Base-by-base conservation (phyloP, 1,139 yeast genomes). In the Hemisphaericaspora xylanilytica region DNA sequence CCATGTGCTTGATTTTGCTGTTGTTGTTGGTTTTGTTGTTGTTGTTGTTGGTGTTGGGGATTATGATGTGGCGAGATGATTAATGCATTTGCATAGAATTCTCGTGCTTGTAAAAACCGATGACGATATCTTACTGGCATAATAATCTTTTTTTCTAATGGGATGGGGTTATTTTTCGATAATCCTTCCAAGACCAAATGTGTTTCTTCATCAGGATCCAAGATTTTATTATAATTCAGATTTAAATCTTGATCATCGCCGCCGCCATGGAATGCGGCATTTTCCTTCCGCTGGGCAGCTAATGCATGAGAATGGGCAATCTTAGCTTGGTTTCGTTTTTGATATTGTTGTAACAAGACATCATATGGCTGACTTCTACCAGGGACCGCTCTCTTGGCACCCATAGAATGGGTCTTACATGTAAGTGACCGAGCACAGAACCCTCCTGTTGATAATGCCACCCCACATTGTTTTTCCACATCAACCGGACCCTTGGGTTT, bases 371-470 rank as follows among this genome's bases (percentile, higher is more conserved):
- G 90, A 37, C 95, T 81, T 52, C 98, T 75, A 5, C 98, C 98
- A 22, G 80, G 80, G 17, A 92, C 98, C 1, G 96, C 92, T 52
- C 98, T 77, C 55, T 92, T 92, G 17, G 97, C 96, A 20, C 97
- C 97, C 97, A 92, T 90, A 1, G 97, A 87, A 61, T 92, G 98
- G 0, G 97, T 89, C 58, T 92, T 92, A 72, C 98, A 92, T 0
- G 98, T 92, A 46, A 92, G 70, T 0, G 97, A 88, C 40, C 98
- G 75, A 5, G 97, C 96, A 71, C 98, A 92, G 52, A 81, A 81
- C 0, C 95, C 95, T 9, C 97, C 97, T 46, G 84, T 84, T 0
- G 96, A 89, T 44, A 92, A 65, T 3, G 90, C 87, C 6, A 92
- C 98, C 59, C 98, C 98, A 71, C 98, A 92, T 61, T 92, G 97